phyloP scores from a whole-genome alignment of 306 rosid species.

The Rosa multiflora region DNA sequence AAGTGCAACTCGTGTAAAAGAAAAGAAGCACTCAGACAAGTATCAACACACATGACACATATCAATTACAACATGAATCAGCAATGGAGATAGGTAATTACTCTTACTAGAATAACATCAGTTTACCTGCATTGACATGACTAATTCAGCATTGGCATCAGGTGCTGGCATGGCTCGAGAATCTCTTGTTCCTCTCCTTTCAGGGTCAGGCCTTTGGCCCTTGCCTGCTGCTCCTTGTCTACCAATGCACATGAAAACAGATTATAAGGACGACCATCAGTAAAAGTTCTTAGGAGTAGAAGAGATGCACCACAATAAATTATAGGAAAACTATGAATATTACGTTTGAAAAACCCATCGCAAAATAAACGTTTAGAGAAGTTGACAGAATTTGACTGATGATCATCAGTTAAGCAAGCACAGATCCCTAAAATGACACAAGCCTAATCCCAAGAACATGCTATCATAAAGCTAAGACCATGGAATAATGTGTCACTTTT shows the following conservation, averaged over 20 bases:
- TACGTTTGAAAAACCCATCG: not conserved
- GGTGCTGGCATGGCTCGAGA: conserved; percentile 97
- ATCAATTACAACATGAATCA: conserved; percentile 5
- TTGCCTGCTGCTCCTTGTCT: conserved; percentile 93
- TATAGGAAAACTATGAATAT: not conserved
- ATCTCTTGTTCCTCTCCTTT: conserved; percentile 74
- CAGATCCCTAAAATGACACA: not conserved
- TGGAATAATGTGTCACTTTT: not conserved
- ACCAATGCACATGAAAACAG: conserved; percentile 28
- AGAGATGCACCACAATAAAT: not conserved
- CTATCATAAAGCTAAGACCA: not conserved
- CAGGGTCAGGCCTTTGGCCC: conserved; percentile 73
- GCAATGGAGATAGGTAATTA: conserved; percentile 3
- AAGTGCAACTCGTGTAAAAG: not conserved
- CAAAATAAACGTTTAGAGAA: not conserved
- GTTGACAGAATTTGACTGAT: conserved; percentile 1
- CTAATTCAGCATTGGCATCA: conserved; percentile 98
- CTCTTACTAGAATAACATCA: conserved; percentile 3
- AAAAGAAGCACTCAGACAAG: not conserved
- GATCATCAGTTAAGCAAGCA: not conserved
- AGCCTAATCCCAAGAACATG: not conserved
- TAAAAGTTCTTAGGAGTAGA: not conserved
- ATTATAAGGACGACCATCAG: not conserved
- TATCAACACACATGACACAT: not conserved
- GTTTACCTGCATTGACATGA: conserved; percentile 84